phyloP scores from a whole-genome alignment of 2,329 filamentous ascomycete genomes.

The Penicillium olsonii region DNA sequence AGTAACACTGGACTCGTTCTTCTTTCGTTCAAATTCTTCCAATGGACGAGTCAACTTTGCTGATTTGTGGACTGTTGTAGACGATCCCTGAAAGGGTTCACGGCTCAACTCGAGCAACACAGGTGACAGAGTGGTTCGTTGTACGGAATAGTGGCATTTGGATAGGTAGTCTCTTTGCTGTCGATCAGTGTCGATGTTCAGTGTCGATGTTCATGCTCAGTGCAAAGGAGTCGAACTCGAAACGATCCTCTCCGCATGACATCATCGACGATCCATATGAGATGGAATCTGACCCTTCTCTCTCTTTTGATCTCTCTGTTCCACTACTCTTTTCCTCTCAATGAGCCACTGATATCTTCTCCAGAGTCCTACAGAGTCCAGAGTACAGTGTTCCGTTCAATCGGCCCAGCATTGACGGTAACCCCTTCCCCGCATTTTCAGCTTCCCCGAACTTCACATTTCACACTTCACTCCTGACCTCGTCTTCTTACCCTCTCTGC shows the following conservation, averaged over 20 bases:
- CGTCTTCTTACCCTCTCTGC: not conserved
- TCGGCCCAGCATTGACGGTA: slow-evolving; percentile 4
- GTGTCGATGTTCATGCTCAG: not conserved
- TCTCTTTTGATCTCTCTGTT: not conserved
- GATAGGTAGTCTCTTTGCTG: too few species aligned
- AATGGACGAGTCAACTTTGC: too few species aligned
- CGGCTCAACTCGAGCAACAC: too few species aligned
- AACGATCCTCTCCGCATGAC: slow-evolving; percentile 29
- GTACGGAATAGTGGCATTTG: too few species aligned
- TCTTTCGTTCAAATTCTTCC: too few species aligned
- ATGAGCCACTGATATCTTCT: not conserved
- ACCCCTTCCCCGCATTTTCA: slow-evolving; percentile 19
- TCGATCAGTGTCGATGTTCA: too few species aligned
- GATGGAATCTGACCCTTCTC: not conserved
- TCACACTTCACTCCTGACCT: not conserved
- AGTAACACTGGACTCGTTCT: too few species aligned
- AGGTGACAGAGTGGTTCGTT: too few species aligned
- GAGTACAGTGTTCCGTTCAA: not conserved
- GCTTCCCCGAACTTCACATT: not conserved
- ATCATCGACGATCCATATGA: slow-evolving; percentile 13
- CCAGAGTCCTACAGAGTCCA: not conserved
- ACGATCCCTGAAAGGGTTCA: too few species aligned
- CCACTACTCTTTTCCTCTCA: not conserved
- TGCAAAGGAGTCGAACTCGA: not conserved
- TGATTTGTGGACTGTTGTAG: too few species aligned